Evolutionary conservation across 148 eudicot genomes (phyloP), one percentile per base, ranked within the genome.

Genomic region (Rhododendron kiyosumense): DNA sequence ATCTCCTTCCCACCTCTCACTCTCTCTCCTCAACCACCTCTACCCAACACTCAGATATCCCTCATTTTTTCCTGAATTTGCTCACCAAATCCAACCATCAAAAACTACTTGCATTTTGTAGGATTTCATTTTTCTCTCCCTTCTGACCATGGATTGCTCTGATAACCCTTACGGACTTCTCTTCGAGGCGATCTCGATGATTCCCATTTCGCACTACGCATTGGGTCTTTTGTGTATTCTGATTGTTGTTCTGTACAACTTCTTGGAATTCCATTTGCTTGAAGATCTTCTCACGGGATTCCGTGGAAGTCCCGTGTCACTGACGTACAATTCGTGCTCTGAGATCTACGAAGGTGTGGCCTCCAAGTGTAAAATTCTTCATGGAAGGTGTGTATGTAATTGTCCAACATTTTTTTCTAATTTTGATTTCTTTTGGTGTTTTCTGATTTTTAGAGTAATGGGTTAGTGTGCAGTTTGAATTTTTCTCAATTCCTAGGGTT

Each of bases 341-440:
- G 83, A 90, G 34, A 75, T 94, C 45, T 96, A 94, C 71, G 88
- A 91, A 11, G 91, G 90, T 0, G 96, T 96, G 78, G 99, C 88
- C 83, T 92, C 98, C 20, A 96, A 92, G 90, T 96, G 99, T 87
- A 86, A 85, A 41, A 88, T 90, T 91, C 95, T 96, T 87, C 96
- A 93, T 49, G 94, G 93, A 51, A 94, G 99, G 99, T 96, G 54
- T n/a, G 71, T 5, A 28, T 24, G 30, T 14, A 17, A 73, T 75
- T 78, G 45, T 69, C 34, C 3, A 46, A 76, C 2, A 5, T 11
- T 81, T 71, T 43, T 34, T 46, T 46, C 2, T 18, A 20, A 5
- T 59, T 59, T 59, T 59, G 65, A 20, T 59, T 59, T 20, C 9
- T 83, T 36, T 71, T 78, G 51, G 30, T 51, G 8, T 78, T 69